Evolutionary conservation across 352 stramenopile species (phyloP), one percentile per base, ranked within the genome.

Genomic region (Phytophthora sp.): DNA sequence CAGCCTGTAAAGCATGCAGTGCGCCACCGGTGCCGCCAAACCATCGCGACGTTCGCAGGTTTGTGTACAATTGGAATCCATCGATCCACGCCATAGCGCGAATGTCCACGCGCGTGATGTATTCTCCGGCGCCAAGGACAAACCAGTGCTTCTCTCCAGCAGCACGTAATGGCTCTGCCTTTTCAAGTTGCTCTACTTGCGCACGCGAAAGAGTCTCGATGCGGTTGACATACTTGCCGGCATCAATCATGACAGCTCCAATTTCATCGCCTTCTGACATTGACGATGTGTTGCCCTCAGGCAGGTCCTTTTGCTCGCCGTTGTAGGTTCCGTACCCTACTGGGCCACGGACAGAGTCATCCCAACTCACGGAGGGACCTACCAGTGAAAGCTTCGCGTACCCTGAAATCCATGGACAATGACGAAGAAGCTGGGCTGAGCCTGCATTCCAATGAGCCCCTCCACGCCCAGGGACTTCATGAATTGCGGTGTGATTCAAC

Each of bases 31-130:
- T 81, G 3, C 82, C 80, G 13, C 82, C 82, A 35, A 71, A 88
- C 82, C 82, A 89, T n/a, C 72, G 74, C 27, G 82, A 80, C 1
- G 68, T 76, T 2, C 76, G 74, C 26, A 74, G 15, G 41, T 89
- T 92, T 3, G 82, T 92, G 61, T 88, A 72, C 11, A 92, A 65
- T 41, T 86, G 76, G 12, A 92, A 53, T 6, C 80, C 82, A 49
- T 92, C 80, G 28, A 92, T 77, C 76, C 76, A 92, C 10, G 76
- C 77, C 69, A 79, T 79, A 1, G 80, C 74, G 2, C 78, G 69
- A 1, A 89, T 60, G 35, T 89, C 78, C 4, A 92, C 72, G 12
- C 62, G 69, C 23, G 67, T 78, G 30, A 92, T 62, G 44, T 72
- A 85, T 60, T 92, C 82, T 37, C 55, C 48, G 4, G 54, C 63